Evolutionary conservation across 2,329 filamentous ascomycete species (phyloP), one percentile per base, ranked within the genome.

Genomic region (Ophiostoma sp.): DNA sequence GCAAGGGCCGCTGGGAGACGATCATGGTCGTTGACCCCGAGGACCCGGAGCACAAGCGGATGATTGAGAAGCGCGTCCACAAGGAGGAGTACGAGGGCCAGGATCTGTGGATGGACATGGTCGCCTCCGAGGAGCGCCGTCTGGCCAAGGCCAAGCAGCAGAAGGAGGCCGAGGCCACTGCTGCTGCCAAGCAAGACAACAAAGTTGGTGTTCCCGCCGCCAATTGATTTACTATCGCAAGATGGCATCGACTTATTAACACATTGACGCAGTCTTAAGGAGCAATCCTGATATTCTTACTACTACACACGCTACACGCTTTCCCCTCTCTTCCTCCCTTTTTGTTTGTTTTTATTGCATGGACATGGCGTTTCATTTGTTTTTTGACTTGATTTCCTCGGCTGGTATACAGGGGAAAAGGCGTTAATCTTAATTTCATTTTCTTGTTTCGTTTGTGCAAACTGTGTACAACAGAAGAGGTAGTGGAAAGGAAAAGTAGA

Each of bases 101-200:
- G 84, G 95, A 98, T 82, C 87, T 98, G 79, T 99, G 96, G 96
- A 96, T 90, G 86, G 92, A 95, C 78, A 95, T 95, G 92, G 91
- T 95, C 69, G 92, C 89, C 75, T 90, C 93, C 25, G 93, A 95
- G 84, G 93, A 95, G 85, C 86, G 87, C 76, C 84, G 88, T 52
- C 76, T 90, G 57, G 83, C 82, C 22, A 81, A 78, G 39, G 79
- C 80, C 76, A 82, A 82, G 78, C 80, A 78, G 73, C 75, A 76
- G 70, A 73, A 78, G 73, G 75, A 75, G 19, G 74, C 76, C 52
- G 73, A 76, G 55, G 77, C 75, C 55, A 57, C 74, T 19, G 45
- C 50, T 31, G 22, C 55, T 22, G 50, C 42, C 72, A 71, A 71
- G 8, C 57, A 72, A 36, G 71, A 75, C 36, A 75, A 75, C 42